Conservation (phyloP, 352 stramenopile species). For the Globisporangium nodosum region DNA sequence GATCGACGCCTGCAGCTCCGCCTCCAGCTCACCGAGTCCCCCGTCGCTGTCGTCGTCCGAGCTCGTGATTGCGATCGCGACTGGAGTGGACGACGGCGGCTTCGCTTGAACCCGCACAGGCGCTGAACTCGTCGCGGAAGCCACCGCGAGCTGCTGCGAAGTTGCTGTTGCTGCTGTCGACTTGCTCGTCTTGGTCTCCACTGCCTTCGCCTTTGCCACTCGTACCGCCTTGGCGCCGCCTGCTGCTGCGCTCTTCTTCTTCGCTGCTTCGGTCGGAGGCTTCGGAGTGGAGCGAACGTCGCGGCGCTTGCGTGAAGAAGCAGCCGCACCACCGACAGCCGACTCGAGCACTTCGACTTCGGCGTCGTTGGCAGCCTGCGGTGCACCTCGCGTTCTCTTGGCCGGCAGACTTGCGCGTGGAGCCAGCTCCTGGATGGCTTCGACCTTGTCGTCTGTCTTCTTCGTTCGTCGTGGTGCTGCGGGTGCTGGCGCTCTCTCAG, state of each 20-base stretch:
- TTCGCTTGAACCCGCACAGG: background rate
- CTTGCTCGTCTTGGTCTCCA: background rate
- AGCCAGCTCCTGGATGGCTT: background rate
- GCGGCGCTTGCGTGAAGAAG: background rate
- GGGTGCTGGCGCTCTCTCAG: background rate
- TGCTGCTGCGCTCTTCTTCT: background rate
- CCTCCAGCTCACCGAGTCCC: constrained; percentile 34
- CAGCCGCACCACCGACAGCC: background rate
- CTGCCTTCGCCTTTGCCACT: background rate
- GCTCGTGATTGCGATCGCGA: constrained; percentile 14
- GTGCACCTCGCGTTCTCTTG: background rate
- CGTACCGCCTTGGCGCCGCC: background rate
- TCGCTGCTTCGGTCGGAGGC: no score
- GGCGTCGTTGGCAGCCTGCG: background rate
- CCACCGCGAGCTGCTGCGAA: background rate
- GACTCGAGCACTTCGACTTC: background rate
- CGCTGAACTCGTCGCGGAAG: background rate
- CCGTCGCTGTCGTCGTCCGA: constrained; percentile 43
- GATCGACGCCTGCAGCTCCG: constrained; percentile 27
- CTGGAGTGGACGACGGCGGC: background rate
- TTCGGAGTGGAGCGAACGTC: background rate
- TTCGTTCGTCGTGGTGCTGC: background rate
- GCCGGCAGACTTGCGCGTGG: background rate
- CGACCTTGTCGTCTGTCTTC: background rate
- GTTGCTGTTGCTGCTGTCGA: background rate